These are phyloP conservation scores for Aspergillus fumigatus DNA, from an alignment of 2,329 filamentous ascomycete species.

Conservation along the genomic window DNA sequence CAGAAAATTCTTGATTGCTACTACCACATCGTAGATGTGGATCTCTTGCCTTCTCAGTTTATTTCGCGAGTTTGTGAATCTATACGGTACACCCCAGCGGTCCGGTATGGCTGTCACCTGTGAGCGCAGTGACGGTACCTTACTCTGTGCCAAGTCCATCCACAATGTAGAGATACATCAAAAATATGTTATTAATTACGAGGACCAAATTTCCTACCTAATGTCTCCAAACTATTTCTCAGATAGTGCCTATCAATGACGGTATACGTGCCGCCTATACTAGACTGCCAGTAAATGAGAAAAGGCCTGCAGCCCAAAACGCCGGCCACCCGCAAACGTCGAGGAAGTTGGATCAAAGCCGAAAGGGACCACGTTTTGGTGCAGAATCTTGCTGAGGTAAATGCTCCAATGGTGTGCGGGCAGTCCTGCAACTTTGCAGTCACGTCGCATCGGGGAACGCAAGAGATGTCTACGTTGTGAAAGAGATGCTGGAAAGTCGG, in stretches of 20 bases:
- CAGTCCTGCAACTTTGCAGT: background rate
- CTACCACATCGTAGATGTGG: no score
- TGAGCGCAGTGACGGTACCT: no score
- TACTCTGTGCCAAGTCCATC: background rate
- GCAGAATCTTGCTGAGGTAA: background rate
- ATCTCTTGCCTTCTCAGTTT: no score
- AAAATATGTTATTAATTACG: background rate
- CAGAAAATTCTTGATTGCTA: no score
- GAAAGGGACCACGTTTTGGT: background rate
- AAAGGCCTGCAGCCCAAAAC: background rate
- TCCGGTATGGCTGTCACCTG: no score
- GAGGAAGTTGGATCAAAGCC: background rate
- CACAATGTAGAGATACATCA: background rate
- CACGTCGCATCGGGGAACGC: background rate
- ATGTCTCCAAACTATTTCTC: background rate
- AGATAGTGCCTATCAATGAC: no score
- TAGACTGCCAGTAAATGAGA: background rate
- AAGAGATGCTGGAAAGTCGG: background rate
- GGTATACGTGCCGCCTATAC: no score
- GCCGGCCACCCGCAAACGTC: background rate
- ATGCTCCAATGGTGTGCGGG: background rate
- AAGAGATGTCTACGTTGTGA: background rate
- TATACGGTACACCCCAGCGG: no score
- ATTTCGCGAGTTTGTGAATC: no score
- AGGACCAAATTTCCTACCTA: no score